Base-by-base conservation (phyloP, 768 basidiomycete genomes). In the Serendipita sp. region DNA sequence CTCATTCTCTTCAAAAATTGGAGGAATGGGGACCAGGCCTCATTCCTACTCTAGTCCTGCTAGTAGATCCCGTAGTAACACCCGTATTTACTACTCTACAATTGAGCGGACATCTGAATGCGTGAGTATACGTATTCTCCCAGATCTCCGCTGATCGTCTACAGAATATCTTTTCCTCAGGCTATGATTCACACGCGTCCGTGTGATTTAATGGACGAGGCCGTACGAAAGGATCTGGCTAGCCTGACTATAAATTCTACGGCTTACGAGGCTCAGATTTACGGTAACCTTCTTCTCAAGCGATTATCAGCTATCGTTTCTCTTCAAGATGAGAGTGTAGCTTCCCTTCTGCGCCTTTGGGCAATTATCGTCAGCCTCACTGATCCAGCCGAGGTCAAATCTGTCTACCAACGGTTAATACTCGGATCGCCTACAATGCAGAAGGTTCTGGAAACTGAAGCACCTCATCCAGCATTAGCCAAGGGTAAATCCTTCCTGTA, bases 11-110 rank as follows among this genome's bases (percentile, higher is more conserved):
- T 0, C 64, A 64, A 1, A 71, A 78, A 0, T 67, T 86, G 34
- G 68, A 71, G 11, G 74, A 74, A 24, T 72, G 83, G 16, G 71
- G 83, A 66, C 69, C 72, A 0, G 75, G 78, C 0, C 75, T 78
- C 0, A 48, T 86, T 3, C 69, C 71, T 16, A 73, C 76, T 38
- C 66, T 88, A 3, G 65, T 78, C 32, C 74, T 80, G 64, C 71
- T 72, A 66, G 63, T 84, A 16, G 72, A 79, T 67, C 81, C 84
- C 2, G 69, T 71, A 2, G 68, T 72, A 70, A 15, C 70, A 76
- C 7, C 65, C 86, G 3, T 83, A 80, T 71, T 11, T 75, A 71
- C 15, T 35, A 75, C 1, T 68, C 75, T 30, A 41, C 76, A 7
- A 56, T 65, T 28, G 72, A 74, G 0, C 67, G 68, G 0, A 69